These are phyloP conservation scores for Monosporascus sp. DNA, from an alignment of 2,329 filamentous ascomycete species.

Conservation along the genomic window DNA sequence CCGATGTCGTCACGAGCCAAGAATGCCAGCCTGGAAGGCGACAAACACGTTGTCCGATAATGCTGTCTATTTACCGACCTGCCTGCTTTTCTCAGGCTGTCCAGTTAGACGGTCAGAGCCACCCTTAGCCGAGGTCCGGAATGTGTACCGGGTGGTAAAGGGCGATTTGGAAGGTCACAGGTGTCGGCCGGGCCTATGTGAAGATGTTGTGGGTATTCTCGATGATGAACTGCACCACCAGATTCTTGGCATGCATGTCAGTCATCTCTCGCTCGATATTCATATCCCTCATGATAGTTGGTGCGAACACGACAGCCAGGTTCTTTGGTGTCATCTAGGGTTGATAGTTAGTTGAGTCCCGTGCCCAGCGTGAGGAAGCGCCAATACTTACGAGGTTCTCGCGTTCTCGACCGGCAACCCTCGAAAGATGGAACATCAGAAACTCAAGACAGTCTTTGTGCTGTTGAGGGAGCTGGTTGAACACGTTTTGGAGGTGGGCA, in stretches of 20 bases:
- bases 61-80: background rate
- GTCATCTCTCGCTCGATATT: constrained; percentile 92
- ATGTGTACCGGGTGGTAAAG: constrained; percentile 18
- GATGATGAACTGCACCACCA: constrained; percentile 86
- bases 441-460: constrained; percentile 91
- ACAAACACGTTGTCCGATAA: background rate
- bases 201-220: constrained; percentile 86
- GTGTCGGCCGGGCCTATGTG: constrained; percentile 31
- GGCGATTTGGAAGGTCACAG: background rate
- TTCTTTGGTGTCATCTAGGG: constrained; percentile 90
- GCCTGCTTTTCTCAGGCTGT: background rate
- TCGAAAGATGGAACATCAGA: constrained; percentile 84
- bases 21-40: no score
- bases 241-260: constrained; percentile 90
- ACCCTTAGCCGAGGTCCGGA: background rate
- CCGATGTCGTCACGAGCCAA: no score
- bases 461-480: constrained; percentile 72
- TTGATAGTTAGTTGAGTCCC: constrained; percentile 15
- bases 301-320: constrained; percentile 92
- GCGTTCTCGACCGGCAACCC: constrained; percentile 74
- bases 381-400: constrained; percentile 70
- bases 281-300: constrained; percentile 90
- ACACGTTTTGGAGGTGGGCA: constrained; percentile 63
- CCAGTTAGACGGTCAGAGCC: background rate
- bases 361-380: background rate